A percentile compares a stretch with the other conserved stretches of the same genome.
Evolutionary conservation across 2,329 filamentous ascomycete genomes (phyloP).

Genomic region (Neonectria sp.): DNA sequence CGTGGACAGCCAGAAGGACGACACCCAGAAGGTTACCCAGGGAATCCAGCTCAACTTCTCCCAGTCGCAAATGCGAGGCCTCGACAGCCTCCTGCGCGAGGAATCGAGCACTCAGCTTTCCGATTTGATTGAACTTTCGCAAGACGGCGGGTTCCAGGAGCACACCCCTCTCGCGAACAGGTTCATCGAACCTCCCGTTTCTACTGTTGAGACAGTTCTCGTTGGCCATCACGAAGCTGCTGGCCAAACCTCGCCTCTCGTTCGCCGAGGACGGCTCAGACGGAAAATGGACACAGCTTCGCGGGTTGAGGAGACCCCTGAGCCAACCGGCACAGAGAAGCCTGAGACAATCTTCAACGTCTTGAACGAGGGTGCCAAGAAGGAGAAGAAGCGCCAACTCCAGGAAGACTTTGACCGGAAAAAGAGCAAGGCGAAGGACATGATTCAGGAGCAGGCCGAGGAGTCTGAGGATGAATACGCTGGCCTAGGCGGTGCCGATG

Average conservation of each 20-base stretch:
- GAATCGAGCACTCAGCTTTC: conserved; percentile 73
- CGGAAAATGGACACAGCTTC: conserved; percentile 55
- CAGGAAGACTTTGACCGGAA: conserved; percentile 82
- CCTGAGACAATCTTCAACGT: conserved; percentile 73
- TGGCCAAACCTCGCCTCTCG: conserved; percentile 75
- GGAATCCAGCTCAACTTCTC: conserved; percentile 70
- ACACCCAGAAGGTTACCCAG: conserved; percentile 57
- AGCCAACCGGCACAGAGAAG: conserved; percentile 35
- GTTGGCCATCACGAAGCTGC: conserved; percentile 55
- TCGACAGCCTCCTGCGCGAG: conserved; percentile 69
- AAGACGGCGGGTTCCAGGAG: conserved; percentile 83
- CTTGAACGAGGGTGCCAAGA: conserved; percentile 76
- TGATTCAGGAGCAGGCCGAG: conserved; percentile 94
- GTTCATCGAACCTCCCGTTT: conserved; percentile 75
- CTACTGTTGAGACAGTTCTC: conserved; percentile 80
- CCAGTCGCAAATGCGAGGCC: conserved; percentile 72
- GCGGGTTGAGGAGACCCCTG: conserved; percentile 39
- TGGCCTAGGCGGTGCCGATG: conserved; percentile 89
- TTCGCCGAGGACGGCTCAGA: conserved; percentile 71
- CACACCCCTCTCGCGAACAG: conserved; percentile 80
- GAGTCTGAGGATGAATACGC: conserved; percentile 99
- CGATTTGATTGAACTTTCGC: conserved; percentile 81
- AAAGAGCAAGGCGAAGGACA: conserved; percentile 87
- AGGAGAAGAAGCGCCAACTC: conserved; percentile 66
- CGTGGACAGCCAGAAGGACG: conserved; percentile 59